These are phyloP conservation scores for Leishmania gerbilli DNA, from an alignment of 208 protist species.

Conservation along the genomic window DNA sequence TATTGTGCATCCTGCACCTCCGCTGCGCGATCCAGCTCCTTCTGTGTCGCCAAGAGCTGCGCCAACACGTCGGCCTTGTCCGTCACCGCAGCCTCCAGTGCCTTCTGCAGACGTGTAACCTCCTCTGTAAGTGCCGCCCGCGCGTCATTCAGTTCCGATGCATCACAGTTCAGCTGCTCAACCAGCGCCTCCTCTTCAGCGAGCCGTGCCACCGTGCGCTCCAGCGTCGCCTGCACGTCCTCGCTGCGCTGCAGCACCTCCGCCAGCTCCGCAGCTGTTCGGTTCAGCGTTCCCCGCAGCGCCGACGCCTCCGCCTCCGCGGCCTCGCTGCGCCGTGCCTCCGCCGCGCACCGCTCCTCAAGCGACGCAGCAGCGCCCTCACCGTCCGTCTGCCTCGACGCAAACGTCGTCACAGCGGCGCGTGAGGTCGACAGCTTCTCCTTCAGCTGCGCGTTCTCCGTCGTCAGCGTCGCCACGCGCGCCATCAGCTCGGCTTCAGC, in stretches of 20 bases:
- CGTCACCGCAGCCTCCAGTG: background rate
- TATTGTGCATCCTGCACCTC: conserved; percentile 16
- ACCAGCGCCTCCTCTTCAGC: background rate
- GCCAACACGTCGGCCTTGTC: conserved; percentile 4
- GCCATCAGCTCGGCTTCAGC: background rate
- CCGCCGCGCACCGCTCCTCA: conserved; percentile 6
- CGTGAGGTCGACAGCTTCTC: conserved; percentile 19
- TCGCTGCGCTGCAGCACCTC: conserved; percentile 22
- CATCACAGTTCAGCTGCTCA: conserved; percentile 20
- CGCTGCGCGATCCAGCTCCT: conserved; percentile 19
- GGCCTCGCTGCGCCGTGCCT: conserved; percentile 5
- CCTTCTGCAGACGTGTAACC: conserved; percentile 2
- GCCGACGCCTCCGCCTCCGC: conserved; percentile 1
- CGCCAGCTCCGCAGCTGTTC: background rate
- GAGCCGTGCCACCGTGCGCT: conserved; percentile 2
- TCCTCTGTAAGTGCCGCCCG: conserved; percentile 1
- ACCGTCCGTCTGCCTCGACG: conserved; percentile 5
- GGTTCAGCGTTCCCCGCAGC: background rate
- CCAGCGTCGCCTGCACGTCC: conserved; percentile 15
- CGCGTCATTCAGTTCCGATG: background rate
- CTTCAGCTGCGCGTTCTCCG: conserved; percentile 16
- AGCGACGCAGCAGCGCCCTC: background rate
- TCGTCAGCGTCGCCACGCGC: background rate
- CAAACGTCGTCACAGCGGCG: conserved; percentile 4
- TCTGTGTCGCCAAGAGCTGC: conserved; percentile 7